Evolutionary conservation across 1,284 basidiomycete species (phyloP).

Genomic region (Coriolopsis trogii): DNA sequence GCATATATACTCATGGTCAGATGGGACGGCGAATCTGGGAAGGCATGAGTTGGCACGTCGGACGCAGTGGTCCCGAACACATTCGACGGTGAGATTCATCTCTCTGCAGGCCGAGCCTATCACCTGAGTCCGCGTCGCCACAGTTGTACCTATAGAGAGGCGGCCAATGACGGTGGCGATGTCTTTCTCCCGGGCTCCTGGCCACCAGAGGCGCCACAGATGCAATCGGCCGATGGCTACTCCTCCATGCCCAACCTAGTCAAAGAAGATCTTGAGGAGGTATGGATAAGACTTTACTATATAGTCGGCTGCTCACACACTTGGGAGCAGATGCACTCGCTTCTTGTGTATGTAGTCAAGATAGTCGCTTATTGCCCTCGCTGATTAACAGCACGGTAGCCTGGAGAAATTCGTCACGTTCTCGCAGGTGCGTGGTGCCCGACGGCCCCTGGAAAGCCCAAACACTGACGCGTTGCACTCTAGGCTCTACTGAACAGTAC

Average conservation of each 20-base stretch:
- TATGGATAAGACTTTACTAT: conserved; percentile 22
- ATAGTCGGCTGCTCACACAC: neutral
- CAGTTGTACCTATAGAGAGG: conserved; percentile 51
- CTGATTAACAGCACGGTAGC: conserved; percentile 33
- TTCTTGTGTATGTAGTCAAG: conserved; percentile 50
- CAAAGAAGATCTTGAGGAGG: conserved; percentile 48
- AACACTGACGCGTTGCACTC: neutral
- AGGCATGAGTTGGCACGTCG: conserved; percentile 53
- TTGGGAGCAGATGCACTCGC: conserved; percentile 53
- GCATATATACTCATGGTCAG: conserved; percentile 64
- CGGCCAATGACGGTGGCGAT: conserved; percentile 41
- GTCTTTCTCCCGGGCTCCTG: conserved; percentile 41
- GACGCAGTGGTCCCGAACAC: conserved; percentile 58
- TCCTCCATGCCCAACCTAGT: conserved; percentile 31
- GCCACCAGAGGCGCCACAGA: conserved; percentile 21
- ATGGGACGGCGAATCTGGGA: conserved; percentile 60
- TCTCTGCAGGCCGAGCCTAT: no score
- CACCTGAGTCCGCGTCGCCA: no score
- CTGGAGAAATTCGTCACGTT: conserved; percentile 68
- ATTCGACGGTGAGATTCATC: no score
- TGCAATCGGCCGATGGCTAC: conserved; percentile 10
- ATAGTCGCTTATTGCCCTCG: neutral
- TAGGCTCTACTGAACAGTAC: conserved; percentile 58
- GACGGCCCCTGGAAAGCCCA: neutral
- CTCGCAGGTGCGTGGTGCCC: conserved; percentile 48